Conservation (phyloP, 306 rosid species). For the Carpinus viminea region DNA sequence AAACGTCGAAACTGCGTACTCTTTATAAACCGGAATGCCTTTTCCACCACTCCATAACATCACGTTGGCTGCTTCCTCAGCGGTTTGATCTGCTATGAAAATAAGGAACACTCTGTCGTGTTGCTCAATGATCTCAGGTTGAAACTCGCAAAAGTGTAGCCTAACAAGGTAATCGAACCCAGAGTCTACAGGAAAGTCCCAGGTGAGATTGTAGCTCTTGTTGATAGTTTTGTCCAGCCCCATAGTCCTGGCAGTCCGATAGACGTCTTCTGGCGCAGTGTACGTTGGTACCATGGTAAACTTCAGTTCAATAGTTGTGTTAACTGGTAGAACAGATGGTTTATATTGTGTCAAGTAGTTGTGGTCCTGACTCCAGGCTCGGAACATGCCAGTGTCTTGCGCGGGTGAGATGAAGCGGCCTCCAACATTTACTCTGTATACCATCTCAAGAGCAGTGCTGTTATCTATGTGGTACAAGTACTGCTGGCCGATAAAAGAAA, state of each 20-base stretch:
- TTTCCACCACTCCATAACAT: not conserved
- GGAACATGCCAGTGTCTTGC: constrained; percentile 39
- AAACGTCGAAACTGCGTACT: not conserved
- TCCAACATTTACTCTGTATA: constrained; percentile 42
- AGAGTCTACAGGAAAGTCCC: constrained; percentile 43
- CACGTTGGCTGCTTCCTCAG: not conserved
- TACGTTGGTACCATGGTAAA: constrained; percentile 24
- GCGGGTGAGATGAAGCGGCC: constrained; percentile 31
- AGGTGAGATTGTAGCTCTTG: constrained; percentile 33
- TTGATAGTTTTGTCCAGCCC: not conserved
- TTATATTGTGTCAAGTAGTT: not conserved
- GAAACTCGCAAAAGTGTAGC: constrained; percentile 49
- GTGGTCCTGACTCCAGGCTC: constrained; percentile 25
- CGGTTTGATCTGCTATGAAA: constrained; percentile 42
- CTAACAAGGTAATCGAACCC: constrained; percentile 47
- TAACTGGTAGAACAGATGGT: not conserved
- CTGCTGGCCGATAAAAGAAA: not conserved
- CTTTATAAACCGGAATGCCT: constrained; percentile 1
- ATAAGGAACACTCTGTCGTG: constrained; percentile 29
- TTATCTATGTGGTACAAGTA: not conserved
- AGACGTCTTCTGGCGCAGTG: constrained; percentile 30
- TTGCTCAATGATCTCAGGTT: rapidly evolving
- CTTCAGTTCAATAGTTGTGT: constrained; percentile 4
- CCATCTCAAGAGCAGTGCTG: constrained; percentile 32
- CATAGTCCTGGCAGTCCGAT: constrained; percentile 27